Evolutionary conservation across 441 rosid species (phyloP).

Genomic region (Croton laevigatus): DNA sequence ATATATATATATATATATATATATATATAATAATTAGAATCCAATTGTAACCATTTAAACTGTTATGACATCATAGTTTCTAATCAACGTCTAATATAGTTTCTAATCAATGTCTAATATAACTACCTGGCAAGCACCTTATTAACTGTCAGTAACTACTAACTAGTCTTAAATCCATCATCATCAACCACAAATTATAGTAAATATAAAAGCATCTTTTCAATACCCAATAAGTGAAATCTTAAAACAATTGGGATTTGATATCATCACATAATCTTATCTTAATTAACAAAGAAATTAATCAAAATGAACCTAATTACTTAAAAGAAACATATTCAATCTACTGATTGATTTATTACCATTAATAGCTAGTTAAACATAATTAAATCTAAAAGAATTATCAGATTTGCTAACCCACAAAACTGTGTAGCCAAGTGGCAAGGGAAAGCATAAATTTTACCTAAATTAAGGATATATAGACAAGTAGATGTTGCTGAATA

Average conservation of each 20-base stretch:
- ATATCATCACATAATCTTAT: neutral
- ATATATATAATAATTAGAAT: neutral
- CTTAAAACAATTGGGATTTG: neutral
- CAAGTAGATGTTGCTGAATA: too few relatives aligned
- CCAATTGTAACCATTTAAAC: neutral
- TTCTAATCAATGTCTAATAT: neutral
- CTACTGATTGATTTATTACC: neutral
- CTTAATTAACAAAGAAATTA: neutral
- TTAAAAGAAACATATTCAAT: too few relatives aligned
- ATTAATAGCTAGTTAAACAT: neutral
- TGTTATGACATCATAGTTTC: neutral
- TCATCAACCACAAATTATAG: neutral
- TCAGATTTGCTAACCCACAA: too few relatives aligned
- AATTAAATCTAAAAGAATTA: too few relatives aligned
- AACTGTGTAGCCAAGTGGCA: too few relatives aligned
- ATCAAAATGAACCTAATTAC: slow-evolving; percentile 2
- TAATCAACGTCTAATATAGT: neutral
- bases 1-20: too few relatives aligned
- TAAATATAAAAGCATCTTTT: neutral
- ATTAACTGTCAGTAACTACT: neutral
- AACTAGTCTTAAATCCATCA: neutral
- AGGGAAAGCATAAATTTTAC: too few relatives aligned
- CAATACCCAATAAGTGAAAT: neutral
- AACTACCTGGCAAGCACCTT: neutral
- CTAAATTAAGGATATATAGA: too few relatives aligned